Conservation (phyloP, 129 eudicot species). For the Tagetes patula region DNA sequence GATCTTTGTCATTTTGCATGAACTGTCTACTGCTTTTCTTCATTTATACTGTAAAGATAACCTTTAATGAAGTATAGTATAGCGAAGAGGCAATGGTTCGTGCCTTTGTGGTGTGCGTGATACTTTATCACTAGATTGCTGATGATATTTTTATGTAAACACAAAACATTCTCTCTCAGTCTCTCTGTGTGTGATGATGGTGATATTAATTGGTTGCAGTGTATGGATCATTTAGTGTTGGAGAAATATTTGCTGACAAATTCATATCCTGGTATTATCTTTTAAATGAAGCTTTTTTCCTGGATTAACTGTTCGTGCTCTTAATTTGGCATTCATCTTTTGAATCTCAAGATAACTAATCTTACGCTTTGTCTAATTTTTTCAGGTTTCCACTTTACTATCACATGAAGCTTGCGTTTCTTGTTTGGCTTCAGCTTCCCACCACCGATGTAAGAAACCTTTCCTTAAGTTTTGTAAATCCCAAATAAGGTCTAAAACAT, state of each 20-base stretch:
- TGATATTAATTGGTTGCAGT: conserved; percentile 52
- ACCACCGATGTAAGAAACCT: conserved; percentile 58
- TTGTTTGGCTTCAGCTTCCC: conserved; percentile 93
- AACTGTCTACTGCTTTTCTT: not conserved
- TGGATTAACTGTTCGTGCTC: not conserved
- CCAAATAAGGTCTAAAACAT: not conserved
- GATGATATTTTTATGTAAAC: not conserved
- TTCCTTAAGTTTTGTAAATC: conserved; percentile 7
- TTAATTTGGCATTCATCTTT: not conserved
- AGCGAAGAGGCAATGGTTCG: conserved; percentile 3
- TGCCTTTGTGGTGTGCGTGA: not conserved
- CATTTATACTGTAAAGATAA: not conserved
- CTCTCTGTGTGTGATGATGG: not conserved
- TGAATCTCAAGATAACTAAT: conserved; percentile 7
- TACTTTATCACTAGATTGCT: not conserved
- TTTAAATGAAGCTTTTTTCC: conserved; percentile 14
- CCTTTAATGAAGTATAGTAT: not conserved
- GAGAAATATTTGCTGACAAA: conserved; percentile 72
- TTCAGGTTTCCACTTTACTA: conserved; percentile 85
- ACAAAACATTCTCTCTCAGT: not conserved
- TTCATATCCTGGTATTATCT: conserved; percentile 66
- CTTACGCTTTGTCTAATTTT: conserved; percentile 21
- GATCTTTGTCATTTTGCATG: not conserved
- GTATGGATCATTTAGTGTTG: conserved; percentile 85
- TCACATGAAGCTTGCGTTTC: conserved; percentile 91